Conservation (phyloP, 495 filamentous ascomycete species). For the Halenospora varia region DNA sequence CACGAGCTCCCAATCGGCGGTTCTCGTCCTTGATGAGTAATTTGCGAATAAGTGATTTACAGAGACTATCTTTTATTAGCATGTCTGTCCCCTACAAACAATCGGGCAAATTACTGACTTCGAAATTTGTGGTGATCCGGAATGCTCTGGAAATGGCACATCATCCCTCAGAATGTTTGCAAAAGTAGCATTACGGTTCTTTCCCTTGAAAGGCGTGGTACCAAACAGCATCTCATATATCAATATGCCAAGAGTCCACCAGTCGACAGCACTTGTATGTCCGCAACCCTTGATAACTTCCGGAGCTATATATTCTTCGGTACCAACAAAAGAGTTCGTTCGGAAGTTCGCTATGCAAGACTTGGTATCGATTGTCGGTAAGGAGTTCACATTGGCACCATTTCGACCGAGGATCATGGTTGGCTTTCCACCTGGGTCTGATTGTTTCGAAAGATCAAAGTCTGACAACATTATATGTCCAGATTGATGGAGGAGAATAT, state of each 20-base stretch:
- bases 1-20: slow-evolving; percentile 87
- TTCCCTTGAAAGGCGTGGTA: slow-evolving; percentile 98
- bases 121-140: slow-evolving; percentile 77
- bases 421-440: slow-evolving; percentile 89
- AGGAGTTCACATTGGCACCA: slow-evolving; percentile 72
- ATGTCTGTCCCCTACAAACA: not conserved
- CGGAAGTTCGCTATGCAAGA: slow-evolving; percentile 98
- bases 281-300: slow-evolving; percentile 99
- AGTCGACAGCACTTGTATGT: slow-evolving; percentile 96
- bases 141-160: slow-evolving; percentile 87
- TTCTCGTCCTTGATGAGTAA: slow-evolving; percentile 97
- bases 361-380: slow-evolving; percentile 96
- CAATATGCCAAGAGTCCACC: slow-evolving; percentile 97
- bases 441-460: slow-evolving; percentile 97
- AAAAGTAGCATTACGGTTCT: slow-evolving; percentile 97
- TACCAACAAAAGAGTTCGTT: slow-evolving; percentile 97
- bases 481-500: slow-evolving; percentile 96
- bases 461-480: slow-evolving; percentile 99
- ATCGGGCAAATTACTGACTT: slow-evolving; percentile 60
- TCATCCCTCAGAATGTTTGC: slow-evolving; percentile 96
- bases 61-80: slow-evolving; percentile 55
- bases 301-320: slow-evolving; percentile 97
- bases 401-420: slow-evolving; percentile 93
- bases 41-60: slow-evolving; percentile 96
- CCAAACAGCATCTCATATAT: slow-evolving; percentile 99